These are phyloP conservation scores for Irpex sp. DNA, from an alignment of 1,284 basidiomycete genomes.

Conservation along the genomic window DNA sequence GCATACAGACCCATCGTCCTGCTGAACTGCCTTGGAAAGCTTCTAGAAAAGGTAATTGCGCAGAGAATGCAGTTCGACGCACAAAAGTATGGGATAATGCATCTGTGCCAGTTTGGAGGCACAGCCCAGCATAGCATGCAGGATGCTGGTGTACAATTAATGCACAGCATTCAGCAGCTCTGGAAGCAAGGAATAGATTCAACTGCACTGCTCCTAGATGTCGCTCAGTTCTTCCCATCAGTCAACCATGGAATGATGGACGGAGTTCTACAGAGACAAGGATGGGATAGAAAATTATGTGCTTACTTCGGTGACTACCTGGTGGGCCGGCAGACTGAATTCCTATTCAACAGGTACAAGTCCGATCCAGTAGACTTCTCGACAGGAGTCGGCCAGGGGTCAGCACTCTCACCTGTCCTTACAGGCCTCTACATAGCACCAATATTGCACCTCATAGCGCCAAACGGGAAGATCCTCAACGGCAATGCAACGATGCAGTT, in stretches of 20 bases:
- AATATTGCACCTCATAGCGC: neutral
- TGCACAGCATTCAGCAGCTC: neutral
- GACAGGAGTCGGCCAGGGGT: neutral
- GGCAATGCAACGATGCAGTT: no score
- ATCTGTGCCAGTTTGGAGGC: neutral
- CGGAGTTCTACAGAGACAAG: neutral
- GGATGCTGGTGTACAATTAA: neutral
- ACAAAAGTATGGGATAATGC: neutral
- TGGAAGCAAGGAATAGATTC: neutral
- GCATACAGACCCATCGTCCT: neutral
- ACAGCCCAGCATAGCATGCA: neutral
- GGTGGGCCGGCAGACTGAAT: neutral
- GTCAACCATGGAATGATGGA: neutral
- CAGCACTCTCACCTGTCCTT: neutral
- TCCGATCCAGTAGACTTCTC: neutral
- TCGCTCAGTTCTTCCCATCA: neutral
- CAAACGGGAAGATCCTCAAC: no score
- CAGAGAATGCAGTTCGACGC: neutral
- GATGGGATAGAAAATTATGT: neutral
- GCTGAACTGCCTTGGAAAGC: neutral
- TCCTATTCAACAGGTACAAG: neutral
- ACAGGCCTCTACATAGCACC: neutral
- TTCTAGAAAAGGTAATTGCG: neutral
- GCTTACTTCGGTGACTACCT: neutral
- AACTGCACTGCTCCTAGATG: neutral